Base-by-base conservation (phyloP, 441 rosid genomes). In the Mallotus japonicus region DNA sequence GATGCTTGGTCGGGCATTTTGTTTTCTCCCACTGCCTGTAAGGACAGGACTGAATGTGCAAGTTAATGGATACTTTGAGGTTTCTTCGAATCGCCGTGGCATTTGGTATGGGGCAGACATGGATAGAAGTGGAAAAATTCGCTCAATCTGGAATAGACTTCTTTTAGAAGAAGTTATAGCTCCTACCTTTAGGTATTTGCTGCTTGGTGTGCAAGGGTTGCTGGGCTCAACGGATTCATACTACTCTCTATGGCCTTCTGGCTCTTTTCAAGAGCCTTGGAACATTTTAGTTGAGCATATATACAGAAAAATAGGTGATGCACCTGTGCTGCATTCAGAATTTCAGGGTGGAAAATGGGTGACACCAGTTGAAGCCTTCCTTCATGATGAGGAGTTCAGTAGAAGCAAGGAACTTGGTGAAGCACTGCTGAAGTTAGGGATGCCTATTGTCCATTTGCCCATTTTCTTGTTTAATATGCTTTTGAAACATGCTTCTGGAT, bases 51-150 rank as follows among this genome's bases (percentile, higher is more conserved):
- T 95, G 83, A 79, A 81, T 46, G 97, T 92, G 75, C 98, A 95
- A 81, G 87, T 95, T 68, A 95, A 95, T 73, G 99, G 95, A 50
- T 95, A 92, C 85, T 95, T 95, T 90, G 99, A 95, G 85, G 97
- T 95, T 76, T 89, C 98, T 14, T 95, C 99, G 67, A 95, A 92
- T 73, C 99, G 99, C 58, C 98, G 99, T 49, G 98, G 98, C 81
- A 95, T 95, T 83, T 95, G 99, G 99, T 91, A 91, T 83, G 99
- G 99, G 73, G 97, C 79, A 65, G 99, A 95, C 81, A 95, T 95
- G 99, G 99, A 95, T 81, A 92, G 96, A 84, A 88, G 99, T 84
- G 99, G 98, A 46, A 95, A 90, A 87, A 76, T 95, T 81, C 98
- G 99, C 64, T 95, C 97, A 40, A 79, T 88, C 69, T 95, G 99